Evolutionary conservation across 2,329 filamentous ascomycete genomes (phyloP), one percentile per base, ranked within the genome.

Genomic region (Sclerotiophoma versabilis): DNA sequence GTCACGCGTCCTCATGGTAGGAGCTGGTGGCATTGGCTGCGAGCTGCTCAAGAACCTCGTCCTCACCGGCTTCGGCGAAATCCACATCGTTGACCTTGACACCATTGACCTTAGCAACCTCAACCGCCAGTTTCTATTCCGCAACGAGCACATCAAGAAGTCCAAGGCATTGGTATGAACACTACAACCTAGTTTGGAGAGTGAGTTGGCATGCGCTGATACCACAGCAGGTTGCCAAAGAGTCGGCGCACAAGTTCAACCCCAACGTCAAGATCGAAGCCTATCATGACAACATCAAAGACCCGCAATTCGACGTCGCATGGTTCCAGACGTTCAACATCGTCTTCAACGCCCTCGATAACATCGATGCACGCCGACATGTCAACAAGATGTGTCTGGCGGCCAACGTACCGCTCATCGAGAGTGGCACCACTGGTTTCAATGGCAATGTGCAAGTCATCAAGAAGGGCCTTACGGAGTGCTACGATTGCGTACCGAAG

Each of bases 401-500:
- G 1, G 93, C 95, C 10, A 84, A 95, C 67, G 87, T 98, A 22
- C 92, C 95, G 10, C 78, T 99, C 61, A 90, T 99, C 49, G 95
- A 99, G 79, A 98, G 93, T 72, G 95, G 95, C 33, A 99, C 95
- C 0, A 98, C 95, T 0, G 95, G 95, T 1, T 99, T 97, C 81
- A 96, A 96, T 69, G 95, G 95, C 17, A 93, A 99, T 73, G 93
- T 98, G 4, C 93, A 98, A 76, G 92, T 96, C 19, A 99, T 99
- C 75, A 92, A 92, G 75, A 93, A 92, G 77, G 90, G 91, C 32
- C 80, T 88, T 55, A 96, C 93, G 1, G 93, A 96, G 68, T 99
- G 95, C 79, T 99, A 99, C 75, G 95, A 99, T 72, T 99, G 95
- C 79, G 90, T 87, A 12, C 84, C 87, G 2, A 99, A 99, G 75